phyloP scores from a whole-genome alignment of 2,329 filamentous ascomycete genomes.

The Cytospora piceicola region DNA sequence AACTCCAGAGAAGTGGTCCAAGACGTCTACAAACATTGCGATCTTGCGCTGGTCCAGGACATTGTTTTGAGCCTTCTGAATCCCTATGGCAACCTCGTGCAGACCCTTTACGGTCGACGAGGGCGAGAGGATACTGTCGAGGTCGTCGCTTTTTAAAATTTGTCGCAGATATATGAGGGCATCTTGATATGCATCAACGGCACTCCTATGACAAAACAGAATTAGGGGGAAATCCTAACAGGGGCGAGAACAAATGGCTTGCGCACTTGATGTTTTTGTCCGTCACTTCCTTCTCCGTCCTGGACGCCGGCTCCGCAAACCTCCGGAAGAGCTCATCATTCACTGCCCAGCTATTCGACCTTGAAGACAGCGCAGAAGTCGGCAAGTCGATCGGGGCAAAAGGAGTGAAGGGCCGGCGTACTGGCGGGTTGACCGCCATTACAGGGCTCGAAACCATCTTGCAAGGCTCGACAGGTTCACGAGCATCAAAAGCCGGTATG shows the following conservation, averaged over 20 bases:
- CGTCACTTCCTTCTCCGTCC: constrained; percentile 25
- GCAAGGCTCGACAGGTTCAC: neutral
- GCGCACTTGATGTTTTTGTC: constrained; percentile 23
- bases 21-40: constrained; percentile 32
- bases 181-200: constrained; percentile 27
- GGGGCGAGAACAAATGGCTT: neutral
- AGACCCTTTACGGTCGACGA: constrained; percentile 31
- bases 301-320: constrained; percentile 34
- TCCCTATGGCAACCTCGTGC: constrained; percentile 29
- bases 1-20: constrained; percentile 35
- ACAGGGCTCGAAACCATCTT: constrained; percentile 17
- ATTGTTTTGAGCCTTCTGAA: constrained; percentile 26
- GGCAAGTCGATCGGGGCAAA: neutral
- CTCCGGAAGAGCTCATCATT: constrained; percentile 33
- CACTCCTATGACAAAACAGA: constrained; percentile 2
- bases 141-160: constrained; percentile 32
- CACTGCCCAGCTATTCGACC: constrained; percentile 10
- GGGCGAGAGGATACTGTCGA: constrained; percentile 22
- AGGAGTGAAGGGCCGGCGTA: constrained; percentile 4
- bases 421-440: neutral
- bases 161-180: constrained; percentile 20
- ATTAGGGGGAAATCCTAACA: neutral
- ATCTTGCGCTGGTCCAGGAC: constrained; percentile 31
- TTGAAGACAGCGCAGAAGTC: constrained; percentile 5
- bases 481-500: neutral